These are phyloP conservation scores for Stephanodiscus minutulus DNA, from an alignment of 108 stramenopile species.

Conservation along the genomic window DNA sequence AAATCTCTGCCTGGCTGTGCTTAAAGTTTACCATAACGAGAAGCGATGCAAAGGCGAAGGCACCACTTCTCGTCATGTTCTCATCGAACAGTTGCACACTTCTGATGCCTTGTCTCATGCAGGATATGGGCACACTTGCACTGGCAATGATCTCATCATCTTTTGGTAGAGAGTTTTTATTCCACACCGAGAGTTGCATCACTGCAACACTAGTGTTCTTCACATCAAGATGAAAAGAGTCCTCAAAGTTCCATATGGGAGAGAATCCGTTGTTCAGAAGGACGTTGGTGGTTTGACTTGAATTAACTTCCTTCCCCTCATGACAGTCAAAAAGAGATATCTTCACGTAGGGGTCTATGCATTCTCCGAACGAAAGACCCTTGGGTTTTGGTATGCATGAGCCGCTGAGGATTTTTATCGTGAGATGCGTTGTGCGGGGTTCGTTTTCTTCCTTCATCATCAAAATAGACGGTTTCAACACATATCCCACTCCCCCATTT, in stretches of 20 bases:
- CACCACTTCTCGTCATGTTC: slow-evolving; percentile 76
- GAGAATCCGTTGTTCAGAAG: slow-evolving; percentile 79
- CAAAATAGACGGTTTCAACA: slow-evolving; percentile 80
- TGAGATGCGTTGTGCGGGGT: slow-evolving; percentile 47
- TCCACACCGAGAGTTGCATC: slow-evolving; percentile 68
- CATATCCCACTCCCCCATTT: slow-evolving; percentile 90
- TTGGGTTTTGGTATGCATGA: slow-evolving; percentile 83
- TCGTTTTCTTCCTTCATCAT: slow-evolving; percentile 50
- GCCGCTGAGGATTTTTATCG: slow-evolving; percentile 67
- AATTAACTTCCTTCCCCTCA: slow-evolving; percentile 49
- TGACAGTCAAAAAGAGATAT: slow-evolving; percentile 74
- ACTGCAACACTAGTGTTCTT: slow-evolving; percentile 72
- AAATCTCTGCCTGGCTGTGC: slow-evolving; percentile 45
- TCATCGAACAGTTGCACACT: slow-evolving; percentile 81
- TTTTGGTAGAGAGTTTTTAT: slow-evolving; percentile 62
- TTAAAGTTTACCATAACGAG: slow-evolving; percentile 64
- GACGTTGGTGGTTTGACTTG: slow-evolving; percentile 41
- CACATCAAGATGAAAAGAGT: slow-evolving; percentile 55
- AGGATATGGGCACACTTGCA: slow-evolving; percentile 83
- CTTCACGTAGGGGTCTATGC: slow-evolving; percentile 83
- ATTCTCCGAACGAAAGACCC: slow-evolving; percentile 71
- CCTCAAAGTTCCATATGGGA: slow-evolving; percentile 66
- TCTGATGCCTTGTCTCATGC: slow-evolving; percentile 80
- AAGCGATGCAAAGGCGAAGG: slow-evolving; percentile 83
- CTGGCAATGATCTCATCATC: slow-evolving; percentile 69